Evolutionary conservation across 1,284 basidiomycete genomes (phyloP), one percentile per base, ranked within the genome.

Genomic region (Ganoderma resinaceum): DNA sequence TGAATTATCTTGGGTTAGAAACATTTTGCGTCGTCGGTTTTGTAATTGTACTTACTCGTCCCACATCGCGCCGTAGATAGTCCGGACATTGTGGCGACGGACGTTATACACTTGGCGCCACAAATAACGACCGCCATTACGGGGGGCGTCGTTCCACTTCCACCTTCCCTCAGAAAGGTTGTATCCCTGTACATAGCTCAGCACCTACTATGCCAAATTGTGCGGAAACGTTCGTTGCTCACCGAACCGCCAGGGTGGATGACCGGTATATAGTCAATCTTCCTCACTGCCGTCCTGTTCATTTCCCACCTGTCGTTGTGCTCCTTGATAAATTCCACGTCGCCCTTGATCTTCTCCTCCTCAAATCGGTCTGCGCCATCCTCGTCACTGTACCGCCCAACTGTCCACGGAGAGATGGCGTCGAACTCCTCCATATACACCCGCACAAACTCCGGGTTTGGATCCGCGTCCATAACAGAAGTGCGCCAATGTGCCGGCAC

Each of bases 11-110:
- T 18, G 69, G 16, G 33, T 65, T n/a, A 64, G 38, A 35, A 61
- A 40, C 59, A 31, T 12, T 49, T 12, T 40, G 63, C 42, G 42
- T 3, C 11, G 26, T 7, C 20, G 31, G 35, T 40, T 11, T 31
- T 58, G 16, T 60, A 18, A 52, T 16, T 3, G 16, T 20, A 86
- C 90, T 77, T 69, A 92, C 90, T 93, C 92, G 73, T 94, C 93
- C 91, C 92, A 94, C 92, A 93, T 94, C 9, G 91, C 92, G 29
- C 90, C 90, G 71, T 93, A 93, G 63, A 93, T 85, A 2, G 81
- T 89, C n/a, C 87, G 83, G 18, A 87, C 88, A 14, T 90, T 90
- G 49, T 85, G 84, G 53, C 84, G 81, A 37, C 85, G 85, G 12
- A 86, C 89, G 73, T 92, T 90, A 80, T 84, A 87, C 2, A 94